Evolutionary conservation across 371 early-diverging fungal genomes (phyloP).

Genomic region (Mucor indicus): DNA sequence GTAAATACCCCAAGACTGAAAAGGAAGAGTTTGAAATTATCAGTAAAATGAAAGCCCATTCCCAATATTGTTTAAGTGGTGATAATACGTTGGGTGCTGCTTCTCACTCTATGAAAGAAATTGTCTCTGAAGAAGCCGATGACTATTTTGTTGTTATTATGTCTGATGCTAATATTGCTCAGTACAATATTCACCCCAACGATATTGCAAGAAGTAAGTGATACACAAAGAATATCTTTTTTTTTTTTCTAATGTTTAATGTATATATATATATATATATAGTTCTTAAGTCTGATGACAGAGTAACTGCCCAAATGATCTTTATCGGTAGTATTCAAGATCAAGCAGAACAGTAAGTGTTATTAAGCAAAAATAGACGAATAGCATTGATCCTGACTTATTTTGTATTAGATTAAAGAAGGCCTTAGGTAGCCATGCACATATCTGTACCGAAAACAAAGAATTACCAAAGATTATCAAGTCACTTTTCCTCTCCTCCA

Average conservation of each 20-base stretch:
- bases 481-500: constrained; percentile 69
- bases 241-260: too few relatives aligned
- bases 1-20: constrained; percentile 72
- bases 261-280: constrained; percentile 1
- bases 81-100: constrained; percentile 78
- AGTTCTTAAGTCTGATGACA: constrained; percentile 67
- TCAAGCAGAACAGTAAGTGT: constrained; percentile 64
- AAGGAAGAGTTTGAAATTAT: constrained; percentile 73
- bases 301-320: constrained; percentile 70
- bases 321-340: constrained; percentile 66
- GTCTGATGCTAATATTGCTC: constrained; percentile 83
- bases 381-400: not conserved
- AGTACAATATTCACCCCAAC: constrained; percentile 77
- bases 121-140: constrained; percentile 74
- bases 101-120: constrained; percentile 66
- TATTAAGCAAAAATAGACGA: not conserved
- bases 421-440: constrained; percentile 63
- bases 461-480: constrained; percentile 82
- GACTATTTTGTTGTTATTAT: constrained; percentile 79
- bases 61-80: constrained; percentile 71
- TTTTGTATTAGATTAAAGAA: constrained; percentile 49
- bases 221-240: not conserved
- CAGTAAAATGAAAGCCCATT: constrained; percentile 63
- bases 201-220: constrained; percentile 67
- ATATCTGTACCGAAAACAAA: constrained; percentile 72